Conservation (phyloP, 345 rosid genomes). For the Noccaea bulbosa region DNA sequence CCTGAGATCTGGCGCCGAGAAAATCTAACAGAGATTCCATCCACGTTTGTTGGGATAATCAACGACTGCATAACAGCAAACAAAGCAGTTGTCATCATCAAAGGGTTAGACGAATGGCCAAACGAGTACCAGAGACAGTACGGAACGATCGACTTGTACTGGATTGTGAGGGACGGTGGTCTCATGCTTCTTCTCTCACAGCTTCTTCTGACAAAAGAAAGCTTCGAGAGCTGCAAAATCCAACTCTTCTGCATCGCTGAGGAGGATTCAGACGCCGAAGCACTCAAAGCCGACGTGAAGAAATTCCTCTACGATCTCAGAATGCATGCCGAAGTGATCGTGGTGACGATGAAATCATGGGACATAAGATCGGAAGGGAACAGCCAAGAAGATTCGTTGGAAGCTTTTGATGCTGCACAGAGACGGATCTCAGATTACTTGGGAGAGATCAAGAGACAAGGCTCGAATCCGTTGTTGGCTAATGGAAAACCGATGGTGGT, state of each 20-base stretch:
- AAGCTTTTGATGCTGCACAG: constrained; percentile 78
- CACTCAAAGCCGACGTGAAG: constrained; percentile 91
- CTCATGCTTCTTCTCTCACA: constrained; percentile 99
- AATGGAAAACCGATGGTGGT: constrained; percentile 83
- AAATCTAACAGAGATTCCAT: constrained; percentile 88
- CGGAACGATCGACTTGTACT: constrained; percentile 95
- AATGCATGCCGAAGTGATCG: constrained; percentile 99
- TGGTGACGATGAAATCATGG: constrained; percentile 94
- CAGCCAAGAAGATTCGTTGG: constrained; percentile 72
- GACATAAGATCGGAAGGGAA: constrained; percentile 66
- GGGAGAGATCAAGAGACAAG: constrained; percentile 62
- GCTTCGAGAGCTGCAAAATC: constrained; percentile 97
- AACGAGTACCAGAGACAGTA: constrained; percentile 96
- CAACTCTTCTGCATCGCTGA: constrained; percentile 99
- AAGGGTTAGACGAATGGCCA: constrained; percentile 99
- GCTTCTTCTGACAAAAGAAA: constrained; percentile 96
- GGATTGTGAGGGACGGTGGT: constrained; percentile 99
- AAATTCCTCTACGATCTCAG: constrained; percentile 95
- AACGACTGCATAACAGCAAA: constrained; percentile 95
- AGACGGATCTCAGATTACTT: constrained; percentile 68
- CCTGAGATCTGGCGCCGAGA: constrained; percentile 99
- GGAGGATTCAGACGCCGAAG: constrained; percentile 96
- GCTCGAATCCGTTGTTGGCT: constrained; percentile 56
- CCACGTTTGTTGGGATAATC: constrained; percentile 88
- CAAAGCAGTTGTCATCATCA: constrained; percentile 97